Conservation (phyloP, 805 yeast genomes). For the Cyberlindnera veronae region DNA sequence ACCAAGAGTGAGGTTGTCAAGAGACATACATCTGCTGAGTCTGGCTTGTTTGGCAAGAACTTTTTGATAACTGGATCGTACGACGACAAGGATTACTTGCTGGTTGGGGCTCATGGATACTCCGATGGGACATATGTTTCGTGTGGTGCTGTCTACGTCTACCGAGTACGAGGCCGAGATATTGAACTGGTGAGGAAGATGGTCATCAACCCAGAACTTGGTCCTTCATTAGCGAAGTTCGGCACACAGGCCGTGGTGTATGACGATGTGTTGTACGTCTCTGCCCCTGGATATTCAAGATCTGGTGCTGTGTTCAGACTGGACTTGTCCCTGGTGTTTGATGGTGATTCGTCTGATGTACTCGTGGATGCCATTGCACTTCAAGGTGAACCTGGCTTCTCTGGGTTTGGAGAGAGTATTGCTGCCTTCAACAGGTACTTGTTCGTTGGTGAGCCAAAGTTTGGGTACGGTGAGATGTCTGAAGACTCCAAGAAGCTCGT, state of each 20-base stretch:
- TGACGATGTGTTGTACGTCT: slow-evolving; percentile 30
- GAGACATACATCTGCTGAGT: slow-evolving; percentile 11
- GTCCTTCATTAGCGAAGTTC: slow-evolving; percentile 14
- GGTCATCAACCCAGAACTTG: background rate
- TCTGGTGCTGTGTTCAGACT: slow-evolving; percentile 41
- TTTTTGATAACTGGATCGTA: slow-evolving; percentile 17
- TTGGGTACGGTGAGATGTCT: slow-evolving; percentile 31
- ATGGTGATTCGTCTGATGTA: background rate
- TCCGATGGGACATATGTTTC: slow-evolving; percentile 25
- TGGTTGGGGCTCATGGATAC: slow-evolving; percentile 14
- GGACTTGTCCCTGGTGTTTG: slow-evolving; percentile 21
- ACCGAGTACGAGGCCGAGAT: slow-evolving; percentile 6
- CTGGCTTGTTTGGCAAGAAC: slow-evolving; percentile 19
- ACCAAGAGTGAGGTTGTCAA: slow-evolving; percentile 17
- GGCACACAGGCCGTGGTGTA: slow-evolving; percentile 11
- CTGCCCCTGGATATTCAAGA: slow-evolving; percentile 50
- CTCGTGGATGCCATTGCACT: slow-evolving; percentile 15
- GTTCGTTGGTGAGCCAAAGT: slow-evolving; percentile 38
- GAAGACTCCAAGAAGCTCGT: slow-evolving; percentile 26
- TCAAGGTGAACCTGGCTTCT: slow-evolving; percentile 28
- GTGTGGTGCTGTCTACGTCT: slow-evolving; percentile 42
- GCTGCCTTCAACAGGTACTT: slow-evolving; percentile 28
- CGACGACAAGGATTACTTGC: slow-evolving; percentile 8
- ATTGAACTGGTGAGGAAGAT: slow-evolving; percentile 8
- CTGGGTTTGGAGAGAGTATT: slow-evolving; percentile 44